phyloP scores from a whole-genome alignment of 805 yeast species.

The Candida piceae region DNA sequence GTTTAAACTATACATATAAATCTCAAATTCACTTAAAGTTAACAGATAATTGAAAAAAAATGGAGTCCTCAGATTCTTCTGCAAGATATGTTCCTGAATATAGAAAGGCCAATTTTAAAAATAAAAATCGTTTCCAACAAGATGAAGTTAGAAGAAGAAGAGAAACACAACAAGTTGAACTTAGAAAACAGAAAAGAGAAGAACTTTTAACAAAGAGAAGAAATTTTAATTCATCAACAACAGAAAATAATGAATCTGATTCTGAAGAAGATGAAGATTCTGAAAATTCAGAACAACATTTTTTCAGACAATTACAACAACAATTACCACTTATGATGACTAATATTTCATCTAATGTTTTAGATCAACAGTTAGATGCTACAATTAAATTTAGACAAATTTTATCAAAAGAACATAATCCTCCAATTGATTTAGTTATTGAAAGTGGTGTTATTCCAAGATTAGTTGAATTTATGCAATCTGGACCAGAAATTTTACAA shows the following conservation, averaged over 20 bases:
- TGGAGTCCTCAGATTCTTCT: constrained; percentile 69
- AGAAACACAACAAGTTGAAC: constrained; percentile 94
- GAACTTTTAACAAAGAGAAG: constrained; percentile 93
- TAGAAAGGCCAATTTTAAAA: constrained; percentile 93
- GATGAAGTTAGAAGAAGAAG: constrained; percentile 98
- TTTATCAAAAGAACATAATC: constrained; percentile 88
- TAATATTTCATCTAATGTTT: constrained; percentile 67
- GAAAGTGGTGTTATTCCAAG: constrained; percentile 91
- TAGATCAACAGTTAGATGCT: constrained; percentile 79
- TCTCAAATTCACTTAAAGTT: too few species aligned
- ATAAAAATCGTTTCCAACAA: constrained; percentile 87
- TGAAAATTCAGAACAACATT: constrained; percentile 26
- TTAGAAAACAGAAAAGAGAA: constrained; percentile 94
- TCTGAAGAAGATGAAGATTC: constrained; percentile 40
- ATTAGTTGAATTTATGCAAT: constrained; percentile 77
- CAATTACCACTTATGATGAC: constrained; percentile 86
- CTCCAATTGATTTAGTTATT: constrained; percentile 92
- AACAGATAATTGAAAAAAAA: constrained; percentile 19
- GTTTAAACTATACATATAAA: too few species aligned
- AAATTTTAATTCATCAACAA: constrained; percentile 48
- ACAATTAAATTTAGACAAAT: constrained; percentile 92
- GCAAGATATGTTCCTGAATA: constrained; percentile 92
- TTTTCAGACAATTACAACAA: constrained; percentile 45
- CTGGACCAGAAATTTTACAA: constrained; percentile 82
- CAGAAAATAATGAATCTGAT: constrained; percentile 48